Evolutionary conservation across 73 alveolate genomes (phyloP).

Genomic region (Effrenium voratum): DNA sequence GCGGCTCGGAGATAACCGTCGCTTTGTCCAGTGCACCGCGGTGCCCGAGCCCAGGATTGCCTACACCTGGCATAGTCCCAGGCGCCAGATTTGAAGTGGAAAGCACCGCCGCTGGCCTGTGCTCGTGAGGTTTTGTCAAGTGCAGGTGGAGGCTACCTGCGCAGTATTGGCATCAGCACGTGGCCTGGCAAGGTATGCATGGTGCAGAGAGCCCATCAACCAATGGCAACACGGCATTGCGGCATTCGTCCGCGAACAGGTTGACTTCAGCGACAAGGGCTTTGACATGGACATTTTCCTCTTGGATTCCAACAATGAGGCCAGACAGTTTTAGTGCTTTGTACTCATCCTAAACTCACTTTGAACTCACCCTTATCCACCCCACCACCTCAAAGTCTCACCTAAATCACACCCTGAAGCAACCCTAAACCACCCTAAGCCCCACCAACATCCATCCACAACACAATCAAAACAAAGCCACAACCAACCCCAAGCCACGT

Average conservation of each 20-base stretch:
- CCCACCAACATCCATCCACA: too few species aligned
- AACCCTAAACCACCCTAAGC: too few species aligned
- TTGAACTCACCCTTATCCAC: neutral
- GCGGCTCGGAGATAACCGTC: neutral
- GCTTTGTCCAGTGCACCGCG: neutral
- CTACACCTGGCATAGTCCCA: constrained; percentile 70
- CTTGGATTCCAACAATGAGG: constrained; percentile 76
- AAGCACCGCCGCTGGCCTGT: neutral
- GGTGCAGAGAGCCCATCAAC: too few species aligned
- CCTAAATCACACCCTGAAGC: too few species aligned
- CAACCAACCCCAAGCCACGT: too few species aligned
- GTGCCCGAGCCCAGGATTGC: constrained; percentile 37
- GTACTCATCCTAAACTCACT: neutral
- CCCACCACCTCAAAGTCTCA: too few species aligned
- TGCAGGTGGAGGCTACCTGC: constrained; percentile 87
- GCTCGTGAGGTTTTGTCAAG: neutral
- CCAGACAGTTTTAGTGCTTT: too few species aligned
- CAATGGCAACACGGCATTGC: too few species aligned
- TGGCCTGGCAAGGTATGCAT: too few species aligned
- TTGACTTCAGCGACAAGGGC: constrained; percentile 25
- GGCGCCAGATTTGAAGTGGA: neutral
- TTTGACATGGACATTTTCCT: constrained; percentile 67
- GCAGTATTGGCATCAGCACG: constrained; percentile 89
- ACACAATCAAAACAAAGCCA: too few species aligned
- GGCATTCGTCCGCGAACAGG: too few species aligned